phyloP scores from a whole-genome alignment of 345 rosid species.

The Brassica cretica region DNA sequence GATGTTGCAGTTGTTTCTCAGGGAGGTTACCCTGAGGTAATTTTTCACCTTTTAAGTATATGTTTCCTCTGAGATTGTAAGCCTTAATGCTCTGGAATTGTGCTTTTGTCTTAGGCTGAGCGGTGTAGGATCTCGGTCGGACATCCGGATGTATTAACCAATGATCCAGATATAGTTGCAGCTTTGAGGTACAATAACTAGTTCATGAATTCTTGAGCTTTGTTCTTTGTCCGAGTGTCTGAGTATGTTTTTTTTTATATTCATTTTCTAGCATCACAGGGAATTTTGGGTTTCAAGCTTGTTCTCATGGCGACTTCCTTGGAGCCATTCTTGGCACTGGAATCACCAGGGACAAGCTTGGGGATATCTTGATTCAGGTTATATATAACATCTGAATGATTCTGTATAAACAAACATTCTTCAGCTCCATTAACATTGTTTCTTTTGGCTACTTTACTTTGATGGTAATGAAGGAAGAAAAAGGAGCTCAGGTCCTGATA shows the following conservation, averaged over 20 bases:
- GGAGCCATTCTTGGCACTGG: slow-evolving; percentile 94
- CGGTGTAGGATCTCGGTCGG: slow-evolving; percentile 86
- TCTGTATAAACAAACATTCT: not conserved
- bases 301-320: slow-evolving; percentile 93
- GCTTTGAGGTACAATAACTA: slow-evolving; percentile 57
- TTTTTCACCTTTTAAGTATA: not conserved
- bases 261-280: slow-evolving; percentile 62
- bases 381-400: slow-evolving; percentile 25
- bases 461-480: slow-evolving; percentile 59
- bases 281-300: slow-evolving; percentile 69
- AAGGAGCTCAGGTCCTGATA: slow-evolving; percentile 80
- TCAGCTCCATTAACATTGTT: slow-evolving; percentile 13
- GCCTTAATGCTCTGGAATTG: slow-evolving; percentile 19
- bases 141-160: slow-evolving; percentile 58
- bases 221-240: slow-evolving; percentile 4
- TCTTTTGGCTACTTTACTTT: slow-evolving; percentile 4
- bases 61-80: not conserved
- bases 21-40: slow-evolving; percentile 93
- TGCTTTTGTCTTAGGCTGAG: slow-evolving; percentile 65
- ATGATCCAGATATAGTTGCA: slow-evolving; percentile 71
- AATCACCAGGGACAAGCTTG: slow-evolving; percentile 79
- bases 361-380: slow-evolving; percentile 88
- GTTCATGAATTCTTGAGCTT: slow-evolving; percentile 17
- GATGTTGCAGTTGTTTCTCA: slow-evolving; percentile 67
- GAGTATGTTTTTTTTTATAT: slow-evolving; percentile 10